Evolutionary conservation across 208 protist genomes (phyloP), one percentile per base, ranked within the genome.

Genomic region (Herpetomonas tarakana): DNA sequence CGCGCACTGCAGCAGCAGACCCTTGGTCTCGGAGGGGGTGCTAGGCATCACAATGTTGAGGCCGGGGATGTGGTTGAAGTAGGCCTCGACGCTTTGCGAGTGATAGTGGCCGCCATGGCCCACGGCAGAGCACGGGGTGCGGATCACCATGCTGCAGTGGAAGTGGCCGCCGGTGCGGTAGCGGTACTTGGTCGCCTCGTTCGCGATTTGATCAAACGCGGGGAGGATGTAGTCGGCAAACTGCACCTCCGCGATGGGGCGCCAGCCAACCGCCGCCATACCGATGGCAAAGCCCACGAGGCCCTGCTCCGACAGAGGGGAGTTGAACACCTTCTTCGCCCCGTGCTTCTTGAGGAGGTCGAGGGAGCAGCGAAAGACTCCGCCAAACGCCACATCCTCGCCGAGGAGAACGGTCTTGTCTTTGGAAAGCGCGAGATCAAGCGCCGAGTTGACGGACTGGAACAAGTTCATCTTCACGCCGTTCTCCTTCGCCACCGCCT

Each of bases 221-320:
- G 98, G 98, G 65, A 99, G 98, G 47, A 99, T 99, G 80, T 99
- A 99, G 79, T 99, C 98, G 3, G 98, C 97, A 75, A 99, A 99
- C 74, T 99, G 98, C 38, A 99, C 97, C 74, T 99, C 97, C 7
- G 98, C 97, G 31, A 99, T 98, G 25, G 98, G 90, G 3, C 83
- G 67, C 77, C 81, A 91, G 28, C 87, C 87, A 19, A 88, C 80
- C 0, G 83, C 64, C n/a, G 88, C 88, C 82, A 94, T 83, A 63
- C 98, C 98, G 62, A 99, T 96, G n/a, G 89, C 97, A 71, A 99
- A 99, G 27, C 97, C 98, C 2, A 95, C 97, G 54, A 99, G 98
- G 24, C 93, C 98, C 74, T 99, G 98, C 75, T 99, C 97, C 44
- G 81, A 96, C 6, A 99, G 72, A 22, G 98, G 97, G 2, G 97